Evolutionary conservation across 2,329 filamentous ascomycete species (phyloP), one percentile per base, ranked within the genome.

Genomic region (Hypoxylon sp.): DNA sequence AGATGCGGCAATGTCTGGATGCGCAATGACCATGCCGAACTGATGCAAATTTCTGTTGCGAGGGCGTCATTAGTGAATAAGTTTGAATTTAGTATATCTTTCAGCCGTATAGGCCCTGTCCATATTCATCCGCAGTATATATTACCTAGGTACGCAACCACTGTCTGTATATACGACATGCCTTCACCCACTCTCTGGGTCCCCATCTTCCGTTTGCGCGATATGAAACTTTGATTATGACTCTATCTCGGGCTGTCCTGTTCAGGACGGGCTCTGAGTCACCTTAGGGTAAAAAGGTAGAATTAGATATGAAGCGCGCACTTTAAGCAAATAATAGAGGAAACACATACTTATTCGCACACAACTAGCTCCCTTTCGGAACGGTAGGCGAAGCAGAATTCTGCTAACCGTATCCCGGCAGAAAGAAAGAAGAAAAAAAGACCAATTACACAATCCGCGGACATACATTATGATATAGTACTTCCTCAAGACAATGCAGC

Each of bases 121-220:
- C 28, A 30, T 30, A 30, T 57, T 36, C 11, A 36, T 48, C 21
- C 36, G 25, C 30, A 34, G 32, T 41, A 17, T 17, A 57, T 19
- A 41, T 48, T 34, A 14, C 9, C 41, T 57, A 57, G 48, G 34
- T 56, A 56, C 23, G 23, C 51, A 53, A 25, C 21, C 11, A 53
- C 25, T 41, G 51, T n/a, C 21, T 17, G n/a, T 45, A n/a, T 55
- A 19, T 21, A 43, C 21, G 14, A 10, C 11, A 10, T 9, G 14
- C 38, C 7, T 19, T 43, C n/a, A 5, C 4, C 17, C 14, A 11
- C 3, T 21, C 7, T 43, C 6, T 7, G 5, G 5, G 17, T 19
- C 17, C 21, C 6, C 19, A 11, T 3, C 38, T 19, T 10, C 11
- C 19, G 17, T 3, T 21, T 7, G n/a, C 3, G 17, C 11, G 13